Evolutionary conservation across 106 monocot species (phyloP).

Genomic region (Posidonia australis): DNA sequence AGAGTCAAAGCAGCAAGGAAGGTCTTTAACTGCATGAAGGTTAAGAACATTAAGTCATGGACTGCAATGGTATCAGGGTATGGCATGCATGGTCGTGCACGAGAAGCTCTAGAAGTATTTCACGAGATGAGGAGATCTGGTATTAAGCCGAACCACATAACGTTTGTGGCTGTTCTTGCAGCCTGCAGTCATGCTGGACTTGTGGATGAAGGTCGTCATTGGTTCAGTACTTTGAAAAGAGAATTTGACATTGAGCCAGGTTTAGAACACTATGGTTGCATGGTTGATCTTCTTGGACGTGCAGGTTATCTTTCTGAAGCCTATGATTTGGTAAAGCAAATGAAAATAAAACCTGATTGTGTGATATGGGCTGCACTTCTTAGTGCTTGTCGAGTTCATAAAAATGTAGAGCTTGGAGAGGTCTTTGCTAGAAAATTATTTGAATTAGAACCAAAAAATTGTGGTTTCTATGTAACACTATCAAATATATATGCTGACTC

Average conservation of each 20-base stretch:
- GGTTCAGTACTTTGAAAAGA: constrained; percentile 51
- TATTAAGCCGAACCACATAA: constrained; percentile 58
- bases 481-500: constrained; percentile 82
- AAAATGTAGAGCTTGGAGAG: constrained; percentile 74
- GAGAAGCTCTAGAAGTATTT: constrained; percentile 68
- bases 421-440: constrained; percentile 56
- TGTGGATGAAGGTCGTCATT: constrained; percentile 47
- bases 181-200: constrained; percentile 88
- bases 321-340: constrained; percentile 47
- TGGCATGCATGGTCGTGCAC: constrained; percentile 63
- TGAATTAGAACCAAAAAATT: constrained; percentile 61
- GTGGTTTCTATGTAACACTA: constrained; percentile 70
- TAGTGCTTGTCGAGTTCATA: constrained; percentile 59
- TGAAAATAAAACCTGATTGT: constrained; percentile 65
- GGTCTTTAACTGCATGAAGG: constrained; percentile 42
- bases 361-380: constrained; percentile 80
- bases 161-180: constrained; percentile 67
- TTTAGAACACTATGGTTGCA: constrained; percentile 89
- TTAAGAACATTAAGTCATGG: constrained; percentile 71
- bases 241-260: constrained; percentile 54
- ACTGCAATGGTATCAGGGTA: constrained; percentile 71
- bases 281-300: constrained; percentile 82
- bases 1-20: constrained; percentile 54
- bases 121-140: constrained; percentile 41
- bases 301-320: constrained; percentile 63